A percentile compares a stretch with the other conserved stretches of the same genome.
Evolutionary conservation across 176 grass and related monocot species (phyloP).

Genomic region (Ampelocalamus luodianensis): DNA sequence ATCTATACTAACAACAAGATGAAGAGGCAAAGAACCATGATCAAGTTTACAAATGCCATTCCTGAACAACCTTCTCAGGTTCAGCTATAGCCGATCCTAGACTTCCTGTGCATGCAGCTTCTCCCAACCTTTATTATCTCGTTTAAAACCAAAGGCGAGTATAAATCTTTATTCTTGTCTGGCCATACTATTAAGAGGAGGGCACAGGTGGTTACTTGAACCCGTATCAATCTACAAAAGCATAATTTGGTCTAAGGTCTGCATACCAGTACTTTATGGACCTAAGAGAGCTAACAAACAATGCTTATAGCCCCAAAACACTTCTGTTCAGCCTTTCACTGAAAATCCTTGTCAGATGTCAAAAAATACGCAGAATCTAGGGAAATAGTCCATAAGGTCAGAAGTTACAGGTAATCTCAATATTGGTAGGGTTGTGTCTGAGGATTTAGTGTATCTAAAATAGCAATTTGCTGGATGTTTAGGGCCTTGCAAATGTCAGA

Average conservation of each 20-base stretch:
- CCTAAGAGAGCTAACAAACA: background rate
- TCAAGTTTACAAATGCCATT: conserved; percentile 14
- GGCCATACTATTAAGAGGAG: conserved; percentile 25
- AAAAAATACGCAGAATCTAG: background rate
- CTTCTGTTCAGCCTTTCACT: conserved; percentile 2
- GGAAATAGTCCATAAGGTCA: background rate
- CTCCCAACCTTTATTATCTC: conserved; percentile 24
- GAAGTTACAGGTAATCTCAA: conserved; percentile 7
- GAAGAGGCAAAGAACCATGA: background rate
- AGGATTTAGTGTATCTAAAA: conserved; percentile 25
- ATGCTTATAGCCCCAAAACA: background rate
- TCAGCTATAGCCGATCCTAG: background rate
- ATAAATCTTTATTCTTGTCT: conserved; percentile 14
- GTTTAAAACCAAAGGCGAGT: background rate
- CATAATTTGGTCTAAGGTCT: conserved; percentile 6
- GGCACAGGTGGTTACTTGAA: conserved; percentile 1
- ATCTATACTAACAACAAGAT: conserved; percentile 2
- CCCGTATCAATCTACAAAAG: conserved; percentile 16
- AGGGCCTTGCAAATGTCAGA: background rate
- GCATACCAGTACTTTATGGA: background rate
- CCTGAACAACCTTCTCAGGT: conserved; percentile 18
- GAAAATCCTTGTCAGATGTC: background rate
- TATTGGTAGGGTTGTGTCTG: background rate
- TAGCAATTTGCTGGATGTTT: conserved; percentile 8
- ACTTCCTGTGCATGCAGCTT: background rate